Percentiles rank a stretch among this genome's conserved stretches.
These are phyloP conservation scores for Ceratobasidium sp. DNA, from an alignment of 1,284 basidiomycete species.

Conservation along the genomic window DNA sequence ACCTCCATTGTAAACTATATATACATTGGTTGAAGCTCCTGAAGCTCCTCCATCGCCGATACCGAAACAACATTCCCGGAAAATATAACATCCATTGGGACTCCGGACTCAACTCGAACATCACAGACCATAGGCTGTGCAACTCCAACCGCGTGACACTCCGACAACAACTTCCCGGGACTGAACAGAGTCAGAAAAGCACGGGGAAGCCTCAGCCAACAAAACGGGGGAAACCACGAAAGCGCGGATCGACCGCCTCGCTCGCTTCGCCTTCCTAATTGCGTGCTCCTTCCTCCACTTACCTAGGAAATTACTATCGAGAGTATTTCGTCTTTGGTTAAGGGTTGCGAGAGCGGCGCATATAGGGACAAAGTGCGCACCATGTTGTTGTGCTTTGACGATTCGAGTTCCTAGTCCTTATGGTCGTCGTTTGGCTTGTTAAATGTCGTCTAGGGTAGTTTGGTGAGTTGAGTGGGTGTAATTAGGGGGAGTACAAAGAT, in stretches of 20 bases:
- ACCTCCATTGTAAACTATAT: no score
- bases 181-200: not conserved
- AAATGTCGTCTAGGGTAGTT: no score
- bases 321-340: not conserved
- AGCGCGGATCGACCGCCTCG: slow-evolving; percentile 9
- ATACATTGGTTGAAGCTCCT: no score
- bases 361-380: not conserved
- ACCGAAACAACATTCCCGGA: no score
- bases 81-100: not conserved
- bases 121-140: slow-evolving; percentile 4
- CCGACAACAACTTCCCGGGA: not conserved
- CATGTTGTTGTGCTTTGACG: no score
- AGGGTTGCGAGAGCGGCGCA: not conserved
- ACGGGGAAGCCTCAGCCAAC: not conserved
- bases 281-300: not conserved
- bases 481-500: no score
- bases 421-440: no score
- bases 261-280: slow-evolving; percentile 3
- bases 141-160: not conserved
- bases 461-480: no score
- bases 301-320: not conserved
- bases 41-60: no score
- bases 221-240: not conserved
- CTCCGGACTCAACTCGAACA: not conserved
- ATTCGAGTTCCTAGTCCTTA: no score